A percentile compares a stretch with the other conserved stretches of the same genome.
These are phyloP conservation scores for Venturia effusa DNA, from an alignment of 2,329 filamentous ascomycete genomes.

Conservation along the genomic window DNA sequence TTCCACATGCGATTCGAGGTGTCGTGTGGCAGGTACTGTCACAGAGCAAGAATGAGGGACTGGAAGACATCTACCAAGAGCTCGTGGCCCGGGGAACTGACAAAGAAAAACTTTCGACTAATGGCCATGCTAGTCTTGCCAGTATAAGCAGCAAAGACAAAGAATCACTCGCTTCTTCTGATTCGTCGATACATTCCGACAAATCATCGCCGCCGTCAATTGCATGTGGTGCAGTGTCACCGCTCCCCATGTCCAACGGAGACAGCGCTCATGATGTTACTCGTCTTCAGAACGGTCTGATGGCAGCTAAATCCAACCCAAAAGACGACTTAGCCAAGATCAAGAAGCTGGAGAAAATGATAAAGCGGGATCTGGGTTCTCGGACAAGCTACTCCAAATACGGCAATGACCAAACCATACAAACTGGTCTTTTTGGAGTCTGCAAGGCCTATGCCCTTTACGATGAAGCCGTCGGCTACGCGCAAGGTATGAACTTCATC, in stretches of 20 bases:
- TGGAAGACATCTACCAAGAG: conserved; percentile 79
- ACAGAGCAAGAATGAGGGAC: conserved; percentile 84
- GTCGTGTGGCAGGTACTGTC: conserved; percentile 98
- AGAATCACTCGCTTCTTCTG: conserved; percentile 62
- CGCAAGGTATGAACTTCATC: conserved; percentile 98
- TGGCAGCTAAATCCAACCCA: conserved; percentile 61
- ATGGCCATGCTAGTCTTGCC: conserved; percentile 30
- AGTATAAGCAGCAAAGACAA: conserved; percentile 49
- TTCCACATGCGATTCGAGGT: conserved; percentile 89
- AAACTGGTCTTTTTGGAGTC: conserved; percentile 87
- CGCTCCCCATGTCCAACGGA: conserved; percentile 38
- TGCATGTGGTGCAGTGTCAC: conserved; percentile 22
- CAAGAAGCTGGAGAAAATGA: conserved; percentile 79
- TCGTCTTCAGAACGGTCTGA: conserved; percentile 53
- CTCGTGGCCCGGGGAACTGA: conserved; percentile 71
- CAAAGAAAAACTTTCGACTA: conserved; percentile 51
- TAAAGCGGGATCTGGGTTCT: conserved; percentile 81
- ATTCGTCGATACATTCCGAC: conserved; percentile 76
- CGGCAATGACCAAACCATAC: conserved; percentile 77
- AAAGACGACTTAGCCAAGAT: conserved; percentile 67
- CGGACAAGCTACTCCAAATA: conserved; percentile 96
- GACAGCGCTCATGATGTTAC: conserved; percentile 45
- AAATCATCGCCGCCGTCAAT: conserved; percentile 35
- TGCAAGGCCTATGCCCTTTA: conserved; percentile 97
- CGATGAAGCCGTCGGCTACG: conserved; percentile 89